phyloP scores from a whole-genome alignment of 352 stramenopile genomes.

The Globisporangium heterothallicum region DNA sequence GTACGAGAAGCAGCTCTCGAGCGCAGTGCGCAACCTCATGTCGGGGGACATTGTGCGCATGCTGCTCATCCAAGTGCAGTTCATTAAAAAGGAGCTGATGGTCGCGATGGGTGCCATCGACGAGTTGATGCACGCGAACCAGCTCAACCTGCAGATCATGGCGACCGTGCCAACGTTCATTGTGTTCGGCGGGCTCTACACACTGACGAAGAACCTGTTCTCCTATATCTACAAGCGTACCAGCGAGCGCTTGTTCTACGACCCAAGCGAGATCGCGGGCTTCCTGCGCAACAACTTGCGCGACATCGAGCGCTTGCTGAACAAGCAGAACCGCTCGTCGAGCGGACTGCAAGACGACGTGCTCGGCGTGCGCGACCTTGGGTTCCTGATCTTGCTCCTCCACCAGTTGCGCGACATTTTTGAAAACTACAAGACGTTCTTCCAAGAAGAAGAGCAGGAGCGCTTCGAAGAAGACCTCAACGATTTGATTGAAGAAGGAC shows the following conservation, averaged over 20 bases:
- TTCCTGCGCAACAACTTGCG: conserved; percentile 77
- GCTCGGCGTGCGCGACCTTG: conserved; percentile 61
- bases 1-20: conserved; percentile 60
- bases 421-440: conserved; percentile 59
- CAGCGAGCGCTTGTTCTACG: conserved; percentile 76
- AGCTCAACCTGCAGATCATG: conserved; percentile 83
- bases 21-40: conserved; percentile 72
- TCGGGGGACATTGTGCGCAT: conserved; percentile 84
- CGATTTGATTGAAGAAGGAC: conserved; percentile 70
- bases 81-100: conserved; percentile 89
- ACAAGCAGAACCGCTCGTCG: conserved; percentile 64
- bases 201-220: conserved; percentile 44
- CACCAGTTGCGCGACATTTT: conserved; percentile 76
- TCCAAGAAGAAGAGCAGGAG: conserved; percentile 75
- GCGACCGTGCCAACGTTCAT: conserved; percentile 83
- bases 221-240: conserved; percentile 72
- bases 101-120: conserved; percentile 84
- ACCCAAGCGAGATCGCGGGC: conserved; percentile 62
- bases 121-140: conserved; percentile 84
- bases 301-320: conserved; percentile 80
- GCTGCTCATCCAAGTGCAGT: conserved; percentile 85
- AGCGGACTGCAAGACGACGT: conserved; percentile 18
- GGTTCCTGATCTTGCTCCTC: conserved; percentile 65
- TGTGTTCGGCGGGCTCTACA: conserved; percentile 70
- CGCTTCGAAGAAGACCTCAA: conserved; percentile 81